These are phyloP conservation scores for Pleurotus sapidus DNA, from an alignment of 768 basidiomycete genomes.

Conservation along the genomic window DNA sequence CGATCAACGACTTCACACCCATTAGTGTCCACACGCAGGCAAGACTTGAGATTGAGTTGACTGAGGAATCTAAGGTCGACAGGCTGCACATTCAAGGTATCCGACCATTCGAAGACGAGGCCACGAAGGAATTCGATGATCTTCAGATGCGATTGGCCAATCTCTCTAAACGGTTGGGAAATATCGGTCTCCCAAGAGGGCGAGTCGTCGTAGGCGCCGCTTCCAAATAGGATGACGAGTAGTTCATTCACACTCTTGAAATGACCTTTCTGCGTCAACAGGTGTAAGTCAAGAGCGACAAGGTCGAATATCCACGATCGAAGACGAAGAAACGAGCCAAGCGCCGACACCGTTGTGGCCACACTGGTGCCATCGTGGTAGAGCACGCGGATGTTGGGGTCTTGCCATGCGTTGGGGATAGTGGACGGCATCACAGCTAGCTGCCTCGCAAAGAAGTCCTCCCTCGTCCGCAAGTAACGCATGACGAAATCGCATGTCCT, in stretches of 20 bases:
- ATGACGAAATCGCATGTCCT: conserved; percentile 78
- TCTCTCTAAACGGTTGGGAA: conserved; percentile 61
- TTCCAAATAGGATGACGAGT: conserved; percentile 79
- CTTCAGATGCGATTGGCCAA: conserved; percentile 79
- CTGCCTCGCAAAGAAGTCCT: conserved; percentile 88
- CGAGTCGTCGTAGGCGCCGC: conserved; percentile 40
- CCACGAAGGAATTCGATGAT: conserved; percentile 89
- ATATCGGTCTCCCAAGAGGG: conserved; percentile 43
- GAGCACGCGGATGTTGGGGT: conserved; percentile 55
- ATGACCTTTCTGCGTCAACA: conserved; percentile 77
- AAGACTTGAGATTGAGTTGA: conserved; percentile 66
- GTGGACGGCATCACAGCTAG: conserved; percentile 72
- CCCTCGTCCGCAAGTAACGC: conserved; percentile 82
- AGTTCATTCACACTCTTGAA: conserved; percentile 71
- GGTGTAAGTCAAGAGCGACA: conserved; percentile 84
- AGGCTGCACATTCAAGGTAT: conserved; percentile 59
- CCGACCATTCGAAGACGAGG: conserved; percentile 85
- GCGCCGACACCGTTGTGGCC: conserved; percentile 60
- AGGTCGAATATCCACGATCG: conserved; percentile 86
- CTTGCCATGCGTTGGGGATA: conserved; percentile 46
- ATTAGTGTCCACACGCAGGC: conserved; percentile 60
- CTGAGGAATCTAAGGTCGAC: conserved; percentile 62
- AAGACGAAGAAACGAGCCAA: conserved; percentile 76
- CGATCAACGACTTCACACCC: conserved; percentile 87
- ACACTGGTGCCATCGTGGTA: conserved; percentile 74